phyloP scores from a whole-genome alignment of 208 protist genomes.

The Trypanosoma cruzi region DNA sequence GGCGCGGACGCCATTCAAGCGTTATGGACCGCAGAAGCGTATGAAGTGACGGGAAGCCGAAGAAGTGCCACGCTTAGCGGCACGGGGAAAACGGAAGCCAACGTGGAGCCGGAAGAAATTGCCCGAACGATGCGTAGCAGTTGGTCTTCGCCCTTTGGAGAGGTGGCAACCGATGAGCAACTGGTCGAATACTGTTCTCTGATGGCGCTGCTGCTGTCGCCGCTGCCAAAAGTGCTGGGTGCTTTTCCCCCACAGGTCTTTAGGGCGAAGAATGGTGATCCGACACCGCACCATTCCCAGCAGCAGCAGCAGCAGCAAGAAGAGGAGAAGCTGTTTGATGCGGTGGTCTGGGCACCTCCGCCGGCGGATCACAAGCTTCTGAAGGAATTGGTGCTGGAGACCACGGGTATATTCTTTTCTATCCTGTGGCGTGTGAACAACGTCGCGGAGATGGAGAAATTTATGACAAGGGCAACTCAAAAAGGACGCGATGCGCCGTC shows the following conservation, averaged over 20 bases:
- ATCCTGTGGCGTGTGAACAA: slow-evolving; percentile 80
- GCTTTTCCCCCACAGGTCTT: not conserved
- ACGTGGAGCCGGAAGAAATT: slow-evolving; percentile 8
- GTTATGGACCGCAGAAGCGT: not conserved
- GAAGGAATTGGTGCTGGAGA: slow-evolving; percentile 50
- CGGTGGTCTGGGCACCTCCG: slow-evolving; percentile 33
- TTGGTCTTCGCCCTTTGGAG: not conserved
- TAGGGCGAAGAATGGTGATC: not conserved
- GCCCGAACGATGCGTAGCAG: not conserved
- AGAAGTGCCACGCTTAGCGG: not conserved
- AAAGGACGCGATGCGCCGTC: slow-evolving; percentile 37
- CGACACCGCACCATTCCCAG: not conserved
- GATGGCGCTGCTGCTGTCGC: slow-evolving; percentile 62
- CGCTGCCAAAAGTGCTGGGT: slow-evolving; percentile 66
- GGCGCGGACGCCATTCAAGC: slow-evolving; percentile 19
- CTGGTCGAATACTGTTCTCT: slow-evolving; percentile 71
- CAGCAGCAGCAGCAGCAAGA: not conserved
- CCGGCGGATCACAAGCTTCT: slow-evolving; percentile 37
- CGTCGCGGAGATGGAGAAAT: slow-evolving; percentile 59
- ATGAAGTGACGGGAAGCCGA: slow-evolving; percentile 18
- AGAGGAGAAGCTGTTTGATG: not conserved
- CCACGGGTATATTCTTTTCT: slow-evolving; percentile 58
- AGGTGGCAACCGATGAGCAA: slow-evolving; percentile 46
- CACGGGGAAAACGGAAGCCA: slow-evolving; percentile 1
- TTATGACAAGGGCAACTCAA: slow-evolving; percentile 29